phyloP scores from a whole-genome alignment of 2,329 filamentous ascomycete species.

The Mycosphaerelloides madeirae region DNA sequence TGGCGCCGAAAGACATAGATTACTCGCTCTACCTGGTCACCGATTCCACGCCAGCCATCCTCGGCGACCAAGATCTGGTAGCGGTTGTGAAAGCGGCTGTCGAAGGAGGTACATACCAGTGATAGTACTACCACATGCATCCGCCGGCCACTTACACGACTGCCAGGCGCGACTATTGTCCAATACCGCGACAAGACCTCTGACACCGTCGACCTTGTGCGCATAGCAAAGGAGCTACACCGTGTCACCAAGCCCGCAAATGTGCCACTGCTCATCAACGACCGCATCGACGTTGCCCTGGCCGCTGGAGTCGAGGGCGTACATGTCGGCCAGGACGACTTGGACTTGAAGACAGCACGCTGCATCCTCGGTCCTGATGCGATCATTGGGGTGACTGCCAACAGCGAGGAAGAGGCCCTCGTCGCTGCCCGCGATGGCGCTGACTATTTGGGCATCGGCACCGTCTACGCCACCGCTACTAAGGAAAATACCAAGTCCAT shows the following conservation, averaged over 20 bases:
- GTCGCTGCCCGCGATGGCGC: conserved; percentile 70
- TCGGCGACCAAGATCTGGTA: conserved; percentile 66
- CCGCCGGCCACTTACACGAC: conserved; percentile 9
- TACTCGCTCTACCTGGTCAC: conserved; percentile 89
- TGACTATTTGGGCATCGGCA: conserved; percentile 86
- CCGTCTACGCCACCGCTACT: conserved; percentile 79
- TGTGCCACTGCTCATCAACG: conserved; percentile 86
- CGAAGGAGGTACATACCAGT: conserved; percentile 55
- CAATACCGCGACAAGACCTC: conserved; percentile 87
- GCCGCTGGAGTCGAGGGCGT: conserved; percentile 86
- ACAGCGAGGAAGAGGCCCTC: conserved; percentile 66
- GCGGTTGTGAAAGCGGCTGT: conserved; percentile 71
- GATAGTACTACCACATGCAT: no score
- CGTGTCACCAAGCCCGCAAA: conserved; percentile 60
- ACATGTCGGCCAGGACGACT: conserved; percentile 92
- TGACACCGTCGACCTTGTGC: conserved; percentile 66
- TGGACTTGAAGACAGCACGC: conserved; percentile 65
- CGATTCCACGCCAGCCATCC: conserved; percentile 81
- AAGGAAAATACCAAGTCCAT: conserved; percentile 84
- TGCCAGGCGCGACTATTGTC: conserved; percentile 66
- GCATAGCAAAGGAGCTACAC: conserved; percentile 68
- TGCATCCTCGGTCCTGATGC: conserved; percentile 67
- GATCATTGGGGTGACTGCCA: conserved; percentile 87
- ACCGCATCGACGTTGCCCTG: conserved; percentile 82
- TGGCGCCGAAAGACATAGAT: conserved; percentile 47